Evolutionary conservation across 768 basidiomycete genomes (phyloP).

Genomic region (Leccinellum luteum): DNA sequence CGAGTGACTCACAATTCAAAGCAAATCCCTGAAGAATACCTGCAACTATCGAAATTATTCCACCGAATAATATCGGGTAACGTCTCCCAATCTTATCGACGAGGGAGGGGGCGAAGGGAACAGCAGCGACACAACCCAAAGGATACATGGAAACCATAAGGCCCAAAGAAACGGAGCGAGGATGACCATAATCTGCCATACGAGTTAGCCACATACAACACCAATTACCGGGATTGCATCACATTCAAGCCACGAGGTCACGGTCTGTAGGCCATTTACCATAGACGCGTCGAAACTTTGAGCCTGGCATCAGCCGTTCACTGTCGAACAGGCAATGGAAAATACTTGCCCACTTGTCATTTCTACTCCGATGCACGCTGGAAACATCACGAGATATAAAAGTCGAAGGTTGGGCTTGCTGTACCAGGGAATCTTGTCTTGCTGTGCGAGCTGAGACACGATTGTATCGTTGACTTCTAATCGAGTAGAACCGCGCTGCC

Average conservation of each 20-base stretch:
- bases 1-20: background rate
- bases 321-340: background rate
- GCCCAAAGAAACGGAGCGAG: constrained; percentile 37
- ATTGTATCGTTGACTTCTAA: background rate
- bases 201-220: background rate
- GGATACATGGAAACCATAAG: background rate
- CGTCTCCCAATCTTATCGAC: background rate
- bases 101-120: background rate
- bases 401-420: background rate
- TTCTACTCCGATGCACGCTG: background rate
- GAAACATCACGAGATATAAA: background rate
- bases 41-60: constrained; percentile 1
- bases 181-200: constrained; percentile 49
- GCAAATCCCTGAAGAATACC: constrained; percentile 4
- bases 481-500: background rate
- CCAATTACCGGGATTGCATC: constrained; percentile 7
- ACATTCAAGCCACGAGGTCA: constrained; percentile 57
- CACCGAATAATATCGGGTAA: constrained; percentile 23
- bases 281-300: constrained; percentile 46
- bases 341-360: background rate
- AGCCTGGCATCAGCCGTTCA: background rate
- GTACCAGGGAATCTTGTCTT: background rate
- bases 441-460: background rate
- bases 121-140: background rate
- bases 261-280: constrained; percentile 62